Evolutionary conservation across 495 filamentous ascomycete species (phyloP), one percentile per base, ranked within the genome.

Genomic region (Xylaria cubensis): DNA sequence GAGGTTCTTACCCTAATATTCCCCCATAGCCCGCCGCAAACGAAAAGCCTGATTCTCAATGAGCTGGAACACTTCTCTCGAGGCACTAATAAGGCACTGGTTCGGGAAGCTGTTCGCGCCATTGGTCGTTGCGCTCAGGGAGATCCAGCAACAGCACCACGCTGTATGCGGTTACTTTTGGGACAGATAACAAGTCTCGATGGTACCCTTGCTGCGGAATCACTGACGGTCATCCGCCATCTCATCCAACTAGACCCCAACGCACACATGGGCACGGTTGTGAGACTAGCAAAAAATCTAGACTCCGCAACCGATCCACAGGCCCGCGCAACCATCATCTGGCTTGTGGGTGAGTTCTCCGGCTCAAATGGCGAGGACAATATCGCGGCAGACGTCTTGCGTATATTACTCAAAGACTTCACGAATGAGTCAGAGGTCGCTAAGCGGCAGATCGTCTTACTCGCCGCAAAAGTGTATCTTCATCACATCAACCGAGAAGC

Each of bases 291-390:
- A 9, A 97, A 94, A 79, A 92, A 97, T 73, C 88, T 99, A 8
- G 94, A 97, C 71, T 90, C 90, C 4, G 92, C 92, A 10, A 94
- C 90, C 2, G 93, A 93, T 69, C 89, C 96, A 6, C 90, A 92
- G 67, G 97, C 96, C 4, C 86, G 96, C 67, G 95, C 97, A 17
- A 95, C 91, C 42, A 97, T 98, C 71, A 93, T 98, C 74, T 99
- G 96, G 96, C 90, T 99, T 4, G 95, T 99, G 0, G 96, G 96
- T 64, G 96, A 99, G 81, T 98, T 94, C 75, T 89, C 96, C 1
- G 93, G 93, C 0, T 75, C 91, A 13, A 90, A 95, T 70, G 86
- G 90, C 3, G 91, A 92, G 73, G 88, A 93, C 65, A 97, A 96
- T 77, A 93, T 99, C 70, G 96, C 97, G 0, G 89, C 95, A 0